These are phyloP conservation scores for Claviceps arundinis DNA, from an alignment of 2,329 filamentous ascomycete genomes.

Conservation along the genomic window DNA sequence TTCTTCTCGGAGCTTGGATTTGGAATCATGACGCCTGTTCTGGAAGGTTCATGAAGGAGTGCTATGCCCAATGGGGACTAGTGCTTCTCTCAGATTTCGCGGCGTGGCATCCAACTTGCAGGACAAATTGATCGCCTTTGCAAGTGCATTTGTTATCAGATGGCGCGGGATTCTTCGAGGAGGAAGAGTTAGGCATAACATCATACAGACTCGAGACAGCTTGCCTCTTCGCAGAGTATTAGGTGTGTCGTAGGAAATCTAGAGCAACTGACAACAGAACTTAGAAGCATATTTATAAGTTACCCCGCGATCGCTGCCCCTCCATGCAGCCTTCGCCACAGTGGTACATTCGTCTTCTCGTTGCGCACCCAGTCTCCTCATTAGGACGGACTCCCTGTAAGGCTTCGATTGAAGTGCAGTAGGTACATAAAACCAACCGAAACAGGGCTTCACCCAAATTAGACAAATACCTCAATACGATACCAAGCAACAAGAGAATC, in stretches of 20 bases:
- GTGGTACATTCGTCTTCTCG: not conserved
- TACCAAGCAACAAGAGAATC: not conserved
- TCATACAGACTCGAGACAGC: too few relatives aligned
- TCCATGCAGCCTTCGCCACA: not conserved
- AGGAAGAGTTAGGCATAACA: too few relatives aligned
- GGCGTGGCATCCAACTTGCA: not conserved
- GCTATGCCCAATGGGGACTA: slow-evolving; percentile 15
- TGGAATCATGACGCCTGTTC: slow-evolving; percentile 18
- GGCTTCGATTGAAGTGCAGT: too few relatives aligned
- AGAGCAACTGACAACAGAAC: not conserved
- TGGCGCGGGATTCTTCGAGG: too few relatives aligned
- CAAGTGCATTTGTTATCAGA: too few relatives aligned
- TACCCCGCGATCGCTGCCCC: slow-evolving; percentile 3
- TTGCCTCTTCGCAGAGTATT: too few relatives aligned
- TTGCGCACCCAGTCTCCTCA: too few relatives aligned
- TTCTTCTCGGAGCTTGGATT: slow-evolving; percentile 3
- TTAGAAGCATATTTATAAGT: not conserved
- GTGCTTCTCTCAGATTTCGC: slow-evolving; percentile 6
- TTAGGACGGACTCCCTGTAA: too few relatives aligned
- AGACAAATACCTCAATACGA: not conserved
- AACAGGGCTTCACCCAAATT: not conserved
- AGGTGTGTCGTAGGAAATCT: not conserved
- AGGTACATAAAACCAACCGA: too few relatives aligned
- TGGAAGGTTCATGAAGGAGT: slow-evolving; percentile 25
- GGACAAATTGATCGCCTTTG: too few relatives aligned